Conservation (phyloP, 1,284 basidiomycete genomes). For the Cystobasidium pallidum region DNA sequence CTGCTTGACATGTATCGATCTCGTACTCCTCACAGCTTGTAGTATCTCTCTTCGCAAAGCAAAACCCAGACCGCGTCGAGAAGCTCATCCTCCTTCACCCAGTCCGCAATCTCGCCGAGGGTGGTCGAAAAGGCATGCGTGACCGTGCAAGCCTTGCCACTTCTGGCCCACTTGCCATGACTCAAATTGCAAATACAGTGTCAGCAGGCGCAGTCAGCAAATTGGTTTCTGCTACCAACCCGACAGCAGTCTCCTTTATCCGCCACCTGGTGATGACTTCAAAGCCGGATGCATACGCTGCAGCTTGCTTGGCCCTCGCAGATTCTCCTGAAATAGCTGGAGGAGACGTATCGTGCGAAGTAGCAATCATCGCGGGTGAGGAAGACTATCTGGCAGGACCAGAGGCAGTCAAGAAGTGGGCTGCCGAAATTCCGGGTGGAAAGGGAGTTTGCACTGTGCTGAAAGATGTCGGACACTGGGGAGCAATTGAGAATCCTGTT, state of each 20-base stretch:
- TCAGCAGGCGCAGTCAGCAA: slow-evolving; percentile 49
- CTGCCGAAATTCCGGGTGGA: slow-evolving; percentile 45
- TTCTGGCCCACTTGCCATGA: slow-evolving; percentile 45
- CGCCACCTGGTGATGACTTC: slow-evolving; percentile 51
- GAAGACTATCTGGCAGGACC: slow-evolving; percentile 53
- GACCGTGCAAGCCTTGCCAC: slow-evolving; percentile 48
- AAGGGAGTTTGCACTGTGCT: slow-evolving; percentile 46
- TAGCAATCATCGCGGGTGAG: slow-evolving; percentile 51
- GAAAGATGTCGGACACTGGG: slow-evolving; percentile 53
- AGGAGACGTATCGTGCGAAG: slow-evolving; percentile 42
- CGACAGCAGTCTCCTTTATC: slow-evolving; percentile 49
- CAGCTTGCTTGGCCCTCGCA: slow-evolving; percentile 50
- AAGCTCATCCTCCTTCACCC: slow-evolving; percentile 52
- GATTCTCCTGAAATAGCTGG: slow-evolving; percentile 45
- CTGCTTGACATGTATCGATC: not conserved
- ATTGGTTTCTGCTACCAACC: slow-evolving; percentile 43
- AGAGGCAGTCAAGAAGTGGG: slow-evolving; percentile 46
- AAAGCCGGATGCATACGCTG: slow-evolving; percentile 50
- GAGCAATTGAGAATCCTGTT: slow-evolving; percentile 51
- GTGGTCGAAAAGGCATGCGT: slow-evolving; percentile 48
- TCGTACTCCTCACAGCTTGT: slow-evolving; percentile 46
- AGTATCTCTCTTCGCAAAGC: slow-evolving; percentile 48
- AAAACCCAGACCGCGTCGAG: slow-evolving; percentile 48
- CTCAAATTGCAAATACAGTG: slow-evolving; percentile 50
- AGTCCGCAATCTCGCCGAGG: slow-evolving; percentile 49